Conservation (phyloP, 129 eudicot genomes). For the Escallonia rubra region DNA sequence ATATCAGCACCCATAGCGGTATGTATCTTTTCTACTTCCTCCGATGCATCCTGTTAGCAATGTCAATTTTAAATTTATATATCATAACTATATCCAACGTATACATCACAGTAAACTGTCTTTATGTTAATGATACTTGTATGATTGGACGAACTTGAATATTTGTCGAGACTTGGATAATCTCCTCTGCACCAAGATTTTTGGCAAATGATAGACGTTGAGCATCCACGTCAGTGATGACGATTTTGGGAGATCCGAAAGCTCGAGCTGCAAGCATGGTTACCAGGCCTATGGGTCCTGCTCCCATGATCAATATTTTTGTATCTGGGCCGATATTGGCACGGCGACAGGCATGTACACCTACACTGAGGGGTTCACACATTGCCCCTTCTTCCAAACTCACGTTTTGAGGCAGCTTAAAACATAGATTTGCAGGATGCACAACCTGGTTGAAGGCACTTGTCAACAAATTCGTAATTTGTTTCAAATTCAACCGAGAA, state of each 20-base stretch:
- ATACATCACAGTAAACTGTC: too few relatives aligned
- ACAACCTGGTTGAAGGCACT: slow-evolving; percentile 25
- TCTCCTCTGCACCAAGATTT: slow-evolving; percentile 42
- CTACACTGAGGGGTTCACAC: slow-evolving; percentile 54
- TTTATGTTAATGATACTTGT: too few relatives aligned
- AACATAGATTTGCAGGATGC: slow-evolving; percentile 48
- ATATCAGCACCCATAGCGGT: slow-evolving; percentile 27
- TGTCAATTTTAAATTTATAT: neutral
- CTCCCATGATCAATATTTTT: slow-evolving; percentile 43
- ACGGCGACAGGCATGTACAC: slow-evolving; percentile 50
- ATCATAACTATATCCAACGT: too few relatives aligned
- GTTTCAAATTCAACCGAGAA: neutral
- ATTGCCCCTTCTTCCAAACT: slow-evolving; percentile 64
- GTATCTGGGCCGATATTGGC: slow-evolving; percentile 32
- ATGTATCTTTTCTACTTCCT: slow-evolving; percentile 26
- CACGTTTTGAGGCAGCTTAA: slow-evolving; percentile 44
- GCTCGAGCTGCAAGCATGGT: slow-evolving; percentile 55
- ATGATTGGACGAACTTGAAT: slow-evolving; percentile 35
- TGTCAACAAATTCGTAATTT: neutral
- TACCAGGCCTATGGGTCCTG: slow-evolving; percentile 48
- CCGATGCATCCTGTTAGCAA: slow-evolving; percentile 24
- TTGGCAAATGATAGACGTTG: slow-evolving; percentile 40
- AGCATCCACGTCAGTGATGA: slow-evolving; percentile 35
- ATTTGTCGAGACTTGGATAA: slow-evolving; percentile 25
- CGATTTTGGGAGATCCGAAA: slow-evolving; percentile 41